Base-by-base conservation (phyloP, 805 yeast genomes). In the Candida vartiovaarae region DNA sequence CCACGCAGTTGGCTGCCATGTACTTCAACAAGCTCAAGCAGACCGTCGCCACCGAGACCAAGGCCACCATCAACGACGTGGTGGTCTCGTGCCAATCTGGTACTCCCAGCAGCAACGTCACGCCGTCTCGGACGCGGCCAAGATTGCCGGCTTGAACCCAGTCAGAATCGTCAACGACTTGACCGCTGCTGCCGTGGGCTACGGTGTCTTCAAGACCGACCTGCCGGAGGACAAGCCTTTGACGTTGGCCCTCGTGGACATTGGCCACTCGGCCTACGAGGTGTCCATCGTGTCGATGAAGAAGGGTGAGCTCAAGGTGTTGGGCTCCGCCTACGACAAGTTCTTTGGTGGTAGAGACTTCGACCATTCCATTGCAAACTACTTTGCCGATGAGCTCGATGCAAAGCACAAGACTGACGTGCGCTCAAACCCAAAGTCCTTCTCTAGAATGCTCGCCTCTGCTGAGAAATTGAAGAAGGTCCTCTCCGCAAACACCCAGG, bases 291-390 rank as follows among this genome's bases (percentile, higher is more conserved):
- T 86, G 46, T 82, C 95, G 48, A 80, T 93, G 71, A 89, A 88
- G 78, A 90, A 83, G 70, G 99, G 99, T 64, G 98, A 93, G 75
- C 78, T 90, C 70, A 89, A 87, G 72, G 76, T 93, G 43, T 72
- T 93, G 57, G 95, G 95, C 56, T 78, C 95, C 50, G 95, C 95
- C 58, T 84, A 79, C 64, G 95, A 90, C 73, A 87, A 87, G 72
- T 87, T 87, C 72, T 93, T 93, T 60, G 99, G 99, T 77, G 99
- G 99, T 69, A 84, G 99, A 72, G 88, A 89, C 66, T 82, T 93
- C 51, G 99, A 93, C 71, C 75, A 74, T 60, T 96, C 96, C 50
- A 86, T 93, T 59, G 90, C 98, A 55, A 81, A 88, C 68, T 93
- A 88, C 70, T 89, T 93, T 61, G 96, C 96, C 59, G 84, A 84